Conservation (phyloP, 1,139 yeast species). For the Casaregolazyma lundiana region DNA sequence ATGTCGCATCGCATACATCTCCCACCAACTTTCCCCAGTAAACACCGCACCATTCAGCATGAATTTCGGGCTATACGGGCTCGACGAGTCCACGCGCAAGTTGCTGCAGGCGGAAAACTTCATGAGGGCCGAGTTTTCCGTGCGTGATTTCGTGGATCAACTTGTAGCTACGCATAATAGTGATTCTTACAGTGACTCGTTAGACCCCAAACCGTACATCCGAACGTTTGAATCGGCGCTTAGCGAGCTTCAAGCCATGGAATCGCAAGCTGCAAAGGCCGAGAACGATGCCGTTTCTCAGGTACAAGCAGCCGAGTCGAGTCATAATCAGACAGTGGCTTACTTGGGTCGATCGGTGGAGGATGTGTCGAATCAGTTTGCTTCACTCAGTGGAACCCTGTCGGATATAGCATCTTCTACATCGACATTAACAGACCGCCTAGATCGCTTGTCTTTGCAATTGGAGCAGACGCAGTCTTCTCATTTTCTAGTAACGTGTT, state of each 20-base stretch:
- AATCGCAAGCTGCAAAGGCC: constrained; percentile 48
- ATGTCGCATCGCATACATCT: neutral
- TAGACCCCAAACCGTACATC: constrained; percentile 91
- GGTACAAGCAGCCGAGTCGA: constrained; percentile 59
- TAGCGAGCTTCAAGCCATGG: constrained; percentile 59
- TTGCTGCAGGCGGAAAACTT: constrained; percentile 69
- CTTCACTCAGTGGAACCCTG: constrained; percentile 55
- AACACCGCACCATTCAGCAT: constrained; percentile 2
- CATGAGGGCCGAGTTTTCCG: constrained; percentile 53
- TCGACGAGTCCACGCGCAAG: constrained; percentile 68
- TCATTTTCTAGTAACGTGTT: constrained; percentile 69
- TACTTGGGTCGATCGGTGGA: constrained; percentile 47
- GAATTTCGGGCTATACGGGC: constrained; percentile 29
- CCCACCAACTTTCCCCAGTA: neutral
- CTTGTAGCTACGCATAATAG: constrained; percentile 53
- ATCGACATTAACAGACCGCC: constrained; percentile 67
- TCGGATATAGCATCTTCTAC: constrained; percentile 48
- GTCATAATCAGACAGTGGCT: constrained; percentile 64
- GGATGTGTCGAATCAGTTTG: constrained; percentile 44
- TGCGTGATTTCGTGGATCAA: constrained; percentile 78
- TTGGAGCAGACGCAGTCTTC: constrained; percentile 73
- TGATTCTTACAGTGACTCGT: constrained; percentile 20
- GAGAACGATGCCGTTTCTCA: constrained; percentile 49
- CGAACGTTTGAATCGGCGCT: constrained; percentile 87
- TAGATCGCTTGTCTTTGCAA: constrained; percentile 70